These are phyloP conservation scores for Dothideomycetes sp. DNA, from an alignment of 2,329 filamentous ascomycete species.

Conservation along the genomic window DNA sequence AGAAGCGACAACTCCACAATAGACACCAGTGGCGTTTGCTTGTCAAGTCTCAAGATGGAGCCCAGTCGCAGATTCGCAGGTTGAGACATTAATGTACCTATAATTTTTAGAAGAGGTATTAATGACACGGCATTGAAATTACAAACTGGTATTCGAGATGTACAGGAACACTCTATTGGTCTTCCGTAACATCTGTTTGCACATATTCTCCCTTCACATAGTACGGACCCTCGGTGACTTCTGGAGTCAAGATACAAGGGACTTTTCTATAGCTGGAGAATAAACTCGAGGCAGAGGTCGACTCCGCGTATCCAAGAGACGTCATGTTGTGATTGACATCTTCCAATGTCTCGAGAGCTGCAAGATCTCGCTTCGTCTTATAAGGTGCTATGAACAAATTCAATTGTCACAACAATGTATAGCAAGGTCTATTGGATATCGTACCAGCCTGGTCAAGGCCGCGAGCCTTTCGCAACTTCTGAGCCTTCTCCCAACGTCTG, in stretches of 20 bases:
- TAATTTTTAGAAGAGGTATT: neutral
- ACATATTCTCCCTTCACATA: conserved; percentile 27
- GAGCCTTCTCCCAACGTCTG: conserved; percentile 10
- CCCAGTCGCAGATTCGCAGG: conserved; percentile 28
- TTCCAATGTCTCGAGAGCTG: conserved; percentile 6
- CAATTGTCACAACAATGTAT: neutral
- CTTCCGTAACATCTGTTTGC: conserved; percentile 30
- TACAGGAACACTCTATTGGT: conserved; percentile 28
- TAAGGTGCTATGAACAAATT: conserved; percentile 1
- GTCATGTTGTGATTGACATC: conserved; percentile 9
- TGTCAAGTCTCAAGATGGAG: conserved; percentile 35
- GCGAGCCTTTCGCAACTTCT: conserved; percentile 6
- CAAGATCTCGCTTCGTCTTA: conserved; percentile 7
- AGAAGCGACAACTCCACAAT: conserved; percentile 27
- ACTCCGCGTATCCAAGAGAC: conserved; percentile 4
- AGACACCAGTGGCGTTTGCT: conserved; percentile 37
- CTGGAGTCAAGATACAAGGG: conserved; percentile 17
- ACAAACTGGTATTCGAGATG: conserved; percentile 34
- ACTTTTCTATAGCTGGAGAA: conserved; percentile 13
- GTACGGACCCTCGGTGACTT: conserved; percentile 20
- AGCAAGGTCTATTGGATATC: neutral
- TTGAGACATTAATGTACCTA: conserved; percentile 27
- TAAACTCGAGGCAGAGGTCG: conserved; percentile 5
- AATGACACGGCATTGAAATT: neutral
- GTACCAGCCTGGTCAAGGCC: conserved; percentile 3